These are phyloP conservation scores for Quercus variabilis DNA, from an alignment of 306 rosid genomes.

Conservation along the genomic window DNA sequence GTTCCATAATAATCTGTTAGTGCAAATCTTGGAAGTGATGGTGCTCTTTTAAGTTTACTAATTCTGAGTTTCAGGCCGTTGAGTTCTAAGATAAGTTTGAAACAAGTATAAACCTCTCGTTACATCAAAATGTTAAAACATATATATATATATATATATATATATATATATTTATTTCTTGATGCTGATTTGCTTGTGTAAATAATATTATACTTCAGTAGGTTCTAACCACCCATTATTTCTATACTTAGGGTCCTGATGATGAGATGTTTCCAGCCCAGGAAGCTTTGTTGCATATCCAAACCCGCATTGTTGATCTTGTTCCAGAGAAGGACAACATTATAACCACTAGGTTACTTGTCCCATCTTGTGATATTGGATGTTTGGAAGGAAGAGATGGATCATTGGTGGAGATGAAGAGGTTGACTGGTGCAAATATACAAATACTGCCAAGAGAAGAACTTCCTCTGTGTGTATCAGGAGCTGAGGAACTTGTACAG, in stretches of 20 bases:
- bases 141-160: neutral
- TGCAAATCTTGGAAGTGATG: neutral
- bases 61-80: neutral
- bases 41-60: neutral
- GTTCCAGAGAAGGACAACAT: slow-evolving; percentile 68
- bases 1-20: slow-evolving; percentile 7
- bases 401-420: slow-evolving; percentile 71
- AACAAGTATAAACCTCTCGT: slow-evolving; percentile 16
- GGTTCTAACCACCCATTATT: slow-evolving; percentile 28
- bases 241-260: slow-evolving; percentile 74
- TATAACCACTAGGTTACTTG: slow-evolving; percentile 82
- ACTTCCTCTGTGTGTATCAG: slow-evolving; percentile 64
- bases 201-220: neutral
- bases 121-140: neutral
- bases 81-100: slow-evolving; percentile 10
- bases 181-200: neutral
- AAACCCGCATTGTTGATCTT: slow-evolving; percentile 82
- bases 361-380: slow-evolving; percentile 68
- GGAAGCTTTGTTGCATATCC: slow-evolving; percentile 97
- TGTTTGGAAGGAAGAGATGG: slow-evolving; percentile 93
- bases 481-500: slow-evolving; percentile 77
- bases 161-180: neutral
- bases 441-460: slow-evolving; percentile 82
- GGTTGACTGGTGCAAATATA: slow-evolving; percentile 75
- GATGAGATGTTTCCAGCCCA: slow-evolving; percentile 98